These are phyloP conservation scores for Termitomyces sp. DNA, from an alignment of 768 basidiomycete species.

Conservation along the genomic window DNA sequence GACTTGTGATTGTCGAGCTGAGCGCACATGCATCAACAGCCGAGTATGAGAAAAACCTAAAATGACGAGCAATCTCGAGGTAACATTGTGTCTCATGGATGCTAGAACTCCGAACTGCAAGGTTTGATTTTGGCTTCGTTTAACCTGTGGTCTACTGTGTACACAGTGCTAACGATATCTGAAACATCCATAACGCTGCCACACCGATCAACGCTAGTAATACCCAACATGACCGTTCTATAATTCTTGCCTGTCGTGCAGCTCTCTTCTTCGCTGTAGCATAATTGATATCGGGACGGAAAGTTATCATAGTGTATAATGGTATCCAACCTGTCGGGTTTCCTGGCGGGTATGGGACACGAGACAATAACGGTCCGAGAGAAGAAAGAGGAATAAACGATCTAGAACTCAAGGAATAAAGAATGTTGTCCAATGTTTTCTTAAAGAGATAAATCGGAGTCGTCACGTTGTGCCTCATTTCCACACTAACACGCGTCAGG, in stretches of 20 bases:
- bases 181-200: constrained; percentile 36
- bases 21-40: constrained; percentile 7
- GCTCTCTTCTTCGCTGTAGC: constrained; percentile 71
- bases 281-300: constrained; percentile 93
- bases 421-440: constrained; percentile 72
- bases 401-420: constrained; percentile 57
- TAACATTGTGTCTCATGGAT: constrained; percentile 14
- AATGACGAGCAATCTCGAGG: constrained; percentile 8
- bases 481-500: constrained; percentile 52
- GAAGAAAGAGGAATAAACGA: constrained; percentile 40
- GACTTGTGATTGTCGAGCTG: constrained; percentile 10
- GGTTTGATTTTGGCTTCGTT: constrained; percentile 13
- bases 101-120: constrained; percentile 14
- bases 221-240: constrained; percentile 46
- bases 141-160: constrained; percentile 10
- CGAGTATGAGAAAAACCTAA: constrained; percentile 9
- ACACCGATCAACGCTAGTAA: constrained; percentile 39
- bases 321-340: constrained; percentile 81
- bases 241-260: constrained; percentile 58
- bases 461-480: constrained; percentile 92
- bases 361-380: constrained; percentile 41
- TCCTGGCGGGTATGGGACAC: constrained; percentile 51
- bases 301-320: constrained; percentile 97
- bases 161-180: constrained; percentile 23
- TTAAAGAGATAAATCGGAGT: constrained; percentile 75